Evolutionary conservation across 2,329 filamentous ascomycete species (phyloP).

Genomic region (Nemania sp.): DNA sequence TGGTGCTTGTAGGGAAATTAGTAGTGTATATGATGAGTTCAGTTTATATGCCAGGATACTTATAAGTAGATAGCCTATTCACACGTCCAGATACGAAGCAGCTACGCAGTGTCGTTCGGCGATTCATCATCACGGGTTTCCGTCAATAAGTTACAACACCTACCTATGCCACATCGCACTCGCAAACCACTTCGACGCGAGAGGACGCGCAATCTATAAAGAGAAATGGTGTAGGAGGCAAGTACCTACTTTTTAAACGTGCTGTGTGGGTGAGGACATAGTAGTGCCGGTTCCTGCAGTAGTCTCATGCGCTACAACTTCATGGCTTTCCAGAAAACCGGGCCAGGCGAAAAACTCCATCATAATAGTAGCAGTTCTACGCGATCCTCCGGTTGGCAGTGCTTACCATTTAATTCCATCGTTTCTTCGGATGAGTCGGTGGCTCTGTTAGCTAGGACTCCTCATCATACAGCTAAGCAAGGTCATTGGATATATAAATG

Average conservation of each 20-base stretch:
- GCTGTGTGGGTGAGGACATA: too few relatives aligned
- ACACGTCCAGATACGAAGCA: slow-evolving; percentile 14
- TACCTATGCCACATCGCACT: neutral
- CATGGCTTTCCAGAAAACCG: slow-evolving; percentile 16
- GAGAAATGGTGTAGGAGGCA: too few relatives aligned
- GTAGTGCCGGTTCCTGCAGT: slow-evolving; percentile 26
- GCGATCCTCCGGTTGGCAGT: neutral
- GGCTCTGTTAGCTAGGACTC: neutral
- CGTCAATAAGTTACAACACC: neutral
- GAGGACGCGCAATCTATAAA: neutral
- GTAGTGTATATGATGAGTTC: too few relatives aligned
- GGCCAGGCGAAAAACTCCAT: slow-evolving; percentile 1
- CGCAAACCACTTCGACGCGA: neutral
- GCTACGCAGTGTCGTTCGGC: neutral
- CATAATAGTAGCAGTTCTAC: neutral
- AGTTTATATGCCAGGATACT: neutral
- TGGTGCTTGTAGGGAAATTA: too few relatives aligned
- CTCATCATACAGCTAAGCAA: neutral
- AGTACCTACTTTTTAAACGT: too few relatives aligned
- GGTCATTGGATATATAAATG: too few relatives aligned
- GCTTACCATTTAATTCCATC: neutral
- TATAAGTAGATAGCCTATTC: neutral
- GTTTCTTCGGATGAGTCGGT: neutral
- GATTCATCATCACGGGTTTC: neutral
- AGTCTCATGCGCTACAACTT: slow-evolving; percentile 18